Conservation (phyloP, 306 rosid species). For the Comarum palustre region DNA sequence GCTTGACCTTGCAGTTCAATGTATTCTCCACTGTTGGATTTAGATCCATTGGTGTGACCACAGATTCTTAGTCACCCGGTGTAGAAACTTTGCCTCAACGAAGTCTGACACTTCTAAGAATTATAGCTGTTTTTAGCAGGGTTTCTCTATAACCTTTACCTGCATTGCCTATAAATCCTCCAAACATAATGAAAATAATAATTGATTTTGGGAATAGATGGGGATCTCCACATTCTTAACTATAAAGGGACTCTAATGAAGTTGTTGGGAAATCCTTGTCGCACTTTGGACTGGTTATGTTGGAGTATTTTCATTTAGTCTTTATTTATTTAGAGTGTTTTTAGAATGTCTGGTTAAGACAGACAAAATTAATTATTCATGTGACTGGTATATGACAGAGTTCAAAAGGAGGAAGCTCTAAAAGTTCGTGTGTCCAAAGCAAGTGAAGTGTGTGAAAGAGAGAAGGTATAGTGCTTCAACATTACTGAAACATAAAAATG, state of each 20-base stretch:
- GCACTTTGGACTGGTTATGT: background rate
- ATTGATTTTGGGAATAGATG: background rate
- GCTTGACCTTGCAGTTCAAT: background rate
- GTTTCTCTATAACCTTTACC: background rate
- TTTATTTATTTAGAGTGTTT: slow-evolving; percentile 13
- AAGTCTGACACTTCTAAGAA: background rate
- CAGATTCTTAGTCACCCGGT: background rate
- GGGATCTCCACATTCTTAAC: background rate
- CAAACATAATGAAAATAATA: background rate
- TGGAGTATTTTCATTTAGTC: background rate
- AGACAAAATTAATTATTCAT: background rate
- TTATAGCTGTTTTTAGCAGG: background rate
- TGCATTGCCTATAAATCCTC: background rate
- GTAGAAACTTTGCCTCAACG: background rate
- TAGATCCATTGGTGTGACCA: background rate
- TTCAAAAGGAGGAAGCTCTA: slow-evolving; percentile 85
- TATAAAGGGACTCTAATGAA: background rate
- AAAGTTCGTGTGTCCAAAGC: slow-evolving; percentile 76
- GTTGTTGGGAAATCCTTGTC: background rate
- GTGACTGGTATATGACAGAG: slow-evolving; percentile 40
- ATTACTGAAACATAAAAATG: background rate
- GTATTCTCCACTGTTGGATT: background rate
- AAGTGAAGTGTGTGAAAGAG: slow-evolving; percentile 73
- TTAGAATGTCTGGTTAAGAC: slow-evolving; percentile 12
- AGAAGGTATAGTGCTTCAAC: slow-evolving; percentile 61